These are phyloP conservation scores for Solanum clarkiae DNA, from an alignment of 257 asterid genomes.

Conservation along the genomic window DNA sequence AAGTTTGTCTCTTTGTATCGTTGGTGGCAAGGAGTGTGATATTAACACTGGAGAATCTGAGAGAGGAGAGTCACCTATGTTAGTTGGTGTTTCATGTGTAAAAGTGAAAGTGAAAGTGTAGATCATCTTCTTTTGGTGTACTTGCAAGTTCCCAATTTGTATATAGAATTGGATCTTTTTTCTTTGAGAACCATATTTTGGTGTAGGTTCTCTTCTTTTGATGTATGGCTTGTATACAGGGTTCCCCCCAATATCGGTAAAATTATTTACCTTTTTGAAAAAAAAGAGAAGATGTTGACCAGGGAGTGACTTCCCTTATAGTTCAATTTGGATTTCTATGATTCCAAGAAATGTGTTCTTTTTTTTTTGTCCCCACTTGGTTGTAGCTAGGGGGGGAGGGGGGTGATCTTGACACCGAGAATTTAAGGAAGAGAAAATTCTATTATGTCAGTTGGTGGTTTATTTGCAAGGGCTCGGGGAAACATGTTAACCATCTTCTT, in stretches of 20 bases:
- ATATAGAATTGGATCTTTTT: not conserved
- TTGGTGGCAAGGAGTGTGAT: not conserved
- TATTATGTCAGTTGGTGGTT: not conserved
- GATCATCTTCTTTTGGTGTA: not conserved
- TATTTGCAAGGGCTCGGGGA: not conserved
- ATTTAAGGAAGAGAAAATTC: not conserved
- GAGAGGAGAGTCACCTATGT: not conserved
- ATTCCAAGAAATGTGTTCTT: not conserved
- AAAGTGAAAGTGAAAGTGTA: not conserved
- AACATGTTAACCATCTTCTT: not conserved
- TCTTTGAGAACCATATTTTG: not conserved
- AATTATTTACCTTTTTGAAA: not conserved
- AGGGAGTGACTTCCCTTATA: not conserved
- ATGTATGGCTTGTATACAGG: not conserved
- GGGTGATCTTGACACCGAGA: not conserved
- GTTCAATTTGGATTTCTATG: not conserved
- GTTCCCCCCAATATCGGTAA: not conserved
- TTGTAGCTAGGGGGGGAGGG: not conserved
- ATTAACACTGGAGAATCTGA: not conserved
- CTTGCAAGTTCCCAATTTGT: not conserved
- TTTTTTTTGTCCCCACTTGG: not conserved
- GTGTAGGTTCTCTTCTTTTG: not conserved
- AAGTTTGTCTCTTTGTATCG: not conserved
- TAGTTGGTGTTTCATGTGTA: not conserved
- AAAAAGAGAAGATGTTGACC: not conserved